phyloP scores from a whole-genome alignment of 2,329 filamentous ascomycete species.

The Harringtonia aguacate region DNA sequence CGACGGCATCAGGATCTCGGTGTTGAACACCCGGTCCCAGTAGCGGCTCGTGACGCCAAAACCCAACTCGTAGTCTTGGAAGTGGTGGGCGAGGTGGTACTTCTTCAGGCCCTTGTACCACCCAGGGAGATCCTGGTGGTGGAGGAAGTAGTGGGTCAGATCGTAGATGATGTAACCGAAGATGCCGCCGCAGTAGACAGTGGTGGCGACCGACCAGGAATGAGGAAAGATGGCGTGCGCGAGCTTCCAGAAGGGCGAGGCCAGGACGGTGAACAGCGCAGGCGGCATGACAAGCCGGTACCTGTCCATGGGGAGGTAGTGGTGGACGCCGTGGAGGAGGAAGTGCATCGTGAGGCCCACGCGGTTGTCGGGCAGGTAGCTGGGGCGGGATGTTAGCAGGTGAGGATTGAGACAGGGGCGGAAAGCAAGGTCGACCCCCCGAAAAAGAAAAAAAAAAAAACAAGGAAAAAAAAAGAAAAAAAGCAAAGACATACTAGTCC shows the following conservation, averaged over 20 bases:
- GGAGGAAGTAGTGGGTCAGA: constrained; percentile 95
- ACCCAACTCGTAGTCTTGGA: constrained; percentile 93
- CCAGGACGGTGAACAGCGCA: constrained; percentile 71
- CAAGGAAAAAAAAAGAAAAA: not conserved
- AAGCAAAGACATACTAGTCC: constrained; percentile 58
- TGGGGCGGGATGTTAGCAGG: constrained; percentile 22
- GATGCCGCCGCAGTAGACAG: constrained; percentile 79
- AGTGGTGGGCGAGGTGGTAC: constrained; percentile 94
- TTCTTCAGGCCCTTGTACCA: constrained; percentile 94
- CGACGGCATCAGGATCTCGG: constrained; percentile 47
- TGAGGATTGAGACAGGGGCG: not conserved
- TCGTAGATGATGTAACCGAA: constrained; percentile 97
- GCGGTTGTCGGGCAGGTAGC: constrained; percentile 82
- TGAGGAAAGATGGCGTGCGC: constrained; percentile 73
- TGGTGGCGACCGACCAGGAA: constrained; percentile 72
- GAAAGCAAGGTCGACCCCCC: too few relatives aligned
- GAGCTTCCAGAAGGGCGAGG: constrained; percentile 84
- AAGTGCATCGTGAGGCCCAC: constrained; percentile 83
- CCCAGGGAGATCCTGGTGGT: constrained; percentile 81
- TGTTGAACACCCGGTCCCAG: constrained; percentile 91
- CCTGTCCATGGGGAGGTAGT: constrained; percentile 98
- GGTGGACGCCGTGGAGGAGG: constrained; percentile 90
- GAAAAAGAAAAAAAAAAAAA: not conserved
- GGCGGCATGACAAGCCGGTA: constrained; percentile 97
- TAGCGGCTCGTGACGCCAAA: constrained; percentile 95